These are phyloP conservation scores for Tuber aestivum DNA, from an alignment of 495 filamentous ascomycete species.

Conservation along the genomic window DNA sequence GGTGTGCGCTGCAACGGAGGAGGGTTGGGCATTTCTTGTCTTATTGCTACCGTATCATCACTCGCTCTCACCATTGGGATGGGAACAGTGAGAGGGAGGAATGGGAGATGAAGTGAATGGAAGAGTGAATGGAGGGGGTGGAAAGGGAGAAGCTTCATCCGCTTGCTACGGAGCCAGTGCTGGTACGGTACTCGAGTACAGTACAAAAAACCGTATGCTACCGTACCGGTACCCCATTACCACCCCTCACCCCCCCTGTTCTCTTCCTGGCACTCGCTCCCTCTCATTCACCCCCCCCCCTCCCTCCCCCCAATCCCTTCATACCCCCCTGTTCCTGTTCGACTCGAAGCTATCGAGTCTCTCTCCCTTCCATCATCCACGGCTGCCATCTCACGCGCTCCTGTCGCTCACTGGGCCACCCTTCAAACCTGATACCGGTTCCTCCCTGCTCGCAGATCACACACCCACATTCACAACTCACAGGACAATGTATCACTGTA, in stretches of 20 bases:
- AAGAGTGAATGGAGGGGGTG: neutral
- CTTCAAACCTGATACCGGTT: neutral
- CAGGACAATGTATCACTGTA: constrained; percentile 5
- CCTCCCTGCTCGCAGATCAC: neutral
- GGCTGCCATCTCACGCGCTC: constrained; percentile 35
- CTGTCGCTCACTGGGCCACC: constrained; percentile 7
- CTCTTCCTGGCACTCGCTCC: too few relatives aligned
- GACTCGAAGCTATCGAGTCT: constrained; percentile 19
- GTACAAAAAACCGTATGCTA: neutral
- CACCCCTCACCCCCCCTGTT: too few relatives aligned
- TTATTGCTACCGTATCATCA: too few relatives aligned
- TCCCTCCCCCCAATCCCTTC: constrained; percentile 7
- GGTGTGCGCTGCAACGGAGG: constrained; percentile 16
- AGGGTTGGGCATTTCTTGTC: constrained; percentile 9
- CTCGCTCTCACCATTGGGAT: neutral
- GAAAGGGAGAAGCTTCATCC: neutral
- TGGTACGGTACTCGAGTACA: too few relatives aligned
- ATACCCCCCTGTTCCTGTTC: constrained; percentile 26
- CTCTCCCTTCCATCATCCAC: constrained; percentile 8
- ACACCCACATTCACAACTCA: neutral
- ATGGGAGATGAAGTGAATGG: neutral
- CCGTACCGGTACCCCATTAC: neutral
- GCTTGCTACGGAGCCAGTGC: too few relatives aligned
- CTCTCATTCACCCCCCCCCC: too few relatives aligned
- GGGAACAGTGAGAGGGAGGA: constrained; percentile 7